Conservation (phyloP, 345 rosid genomes). For the Geranium rotundifolium region DNA sequence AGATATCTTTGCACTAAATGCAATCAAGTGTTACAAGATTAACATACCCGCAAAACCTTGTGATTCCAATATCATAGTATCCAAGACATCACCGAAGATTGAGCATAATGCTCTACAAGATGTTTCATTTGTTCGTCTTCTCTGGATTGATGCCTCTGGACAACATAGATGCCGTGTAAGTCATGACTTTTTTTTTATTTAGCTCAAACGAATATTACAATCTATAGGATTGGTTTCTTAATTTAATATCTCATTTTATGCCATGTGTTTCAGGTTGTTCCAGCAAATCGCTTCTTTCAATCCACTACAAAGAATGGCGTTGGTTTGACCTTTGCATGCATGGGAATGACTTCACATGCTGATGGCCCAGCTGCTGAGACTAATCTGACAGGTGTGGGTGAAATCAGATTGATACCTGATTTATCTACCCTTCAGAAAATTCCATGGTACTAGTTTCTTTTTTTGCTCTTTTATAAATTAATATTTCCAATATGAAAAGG, state of each 20-base stretch:
- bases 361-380: slow-evolving; percentile 81
- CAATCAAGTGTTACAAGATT: slow-evolving; percentile 60
- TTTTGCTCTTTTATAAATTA: not conserved
- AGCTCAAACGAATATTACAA: not conserved
- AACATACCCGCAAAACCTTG: slow-evolving; percentile 11
- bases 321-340: slow-evolving; percentile 68
- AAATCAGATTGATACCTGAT: slow-evolving; percentile 85
- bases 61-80: slow-evolving; percentile 16
- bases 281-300: slow-evolving; percentile 48
- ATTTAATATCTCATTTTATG: not conserved
- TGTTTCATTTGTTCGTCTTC: slow-evolving; percentile 52
- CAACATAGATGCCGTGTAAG: slow-evolving; percentile 93
- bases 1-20: slow-evolving; percentile 60
- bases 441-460: slow-evolving; percentile 52
- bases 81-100: slow-evolving; percentile 14
- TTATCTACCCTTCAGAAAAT: slow-evolving; percentile 51
- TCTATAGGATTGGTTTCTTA: not conserved
- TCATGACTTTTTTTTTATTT: slow-evolving; percentile 5
- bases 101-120: slow-evolving; percentile 18
- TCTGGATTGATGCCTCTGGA: slow-evolving; percentile 94
- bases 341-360: slow-evolving; percentile 70
- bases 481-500: too few relatives aligned
- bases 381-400: slow-evolving; percentile 66
- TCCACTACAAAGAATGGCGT: slow-evolving; percentile 57
- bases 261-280: slow-evolving; percentile 53